Conservation (phyloP, 306 rosid species). For the Cotoneaster glaucophyllus region DNA sequence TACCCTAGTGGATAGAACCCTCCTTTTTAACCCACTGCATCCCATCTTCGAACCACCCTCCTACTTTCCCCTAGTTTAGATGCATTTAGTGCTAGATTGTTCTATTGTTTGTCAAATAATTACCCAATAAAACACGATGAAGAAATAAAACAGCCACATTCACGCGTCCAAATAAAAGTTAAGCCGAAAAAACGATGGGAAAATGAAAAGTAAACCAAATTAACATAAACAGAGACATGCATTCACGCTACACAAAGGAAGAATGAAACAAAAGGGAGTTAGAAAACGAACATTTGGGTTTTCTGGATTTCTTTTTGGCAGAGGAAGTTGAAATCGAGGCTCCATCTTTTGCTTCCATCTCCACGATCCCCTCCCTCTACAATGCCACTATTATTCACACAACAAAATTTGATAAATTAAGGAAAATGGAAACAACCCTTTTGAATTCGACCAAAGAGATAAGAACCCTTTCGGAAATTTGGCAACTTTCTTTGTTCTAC, state of each 20-base stretch:
- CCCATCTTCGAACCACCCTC: too few relatives aligned
- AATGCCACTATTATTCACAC: neutral
- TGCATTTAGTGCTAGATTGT: too few relatives aligned
- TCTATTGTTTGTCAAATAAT: neutral
- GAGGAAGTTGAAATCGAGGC: neutral
- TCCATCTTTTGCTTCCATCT: constrained; percentile 5
- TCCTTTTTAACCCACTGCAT: too few relatives aligned
- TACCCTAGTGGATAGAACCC: neutral
- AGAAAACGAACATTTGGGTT: constrained; percentile 29
- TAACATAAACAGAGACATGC: too few relatives aligned
- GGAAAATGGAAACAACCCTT: neutral
- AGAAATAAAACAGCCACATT: neutral
- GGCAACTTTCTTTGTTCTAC: neutral
- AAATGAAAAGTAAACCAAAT: too few relatives aligned
- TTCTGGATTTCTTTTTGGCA: constrained; percentile 17
- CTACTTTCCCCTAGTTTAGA: too few relatives aligned
- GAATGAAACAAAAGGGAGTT: neutral
- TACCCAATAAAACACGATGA: neutral
- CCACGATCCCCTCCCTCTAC: neutral
- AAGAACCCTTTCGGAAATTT: neutral
- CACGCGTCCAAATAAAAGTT: neutral
- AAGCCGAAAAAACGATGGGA: too few relatives aligned
- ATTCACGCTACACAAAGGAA: neutral
- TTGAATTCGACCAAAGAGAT: neutral
- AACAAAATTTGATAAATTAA: neutral